Evolutionary conservation across 768 basidiomycete genomes (phyloP).

Genomic region (Lentinula raphanica): DNA sequence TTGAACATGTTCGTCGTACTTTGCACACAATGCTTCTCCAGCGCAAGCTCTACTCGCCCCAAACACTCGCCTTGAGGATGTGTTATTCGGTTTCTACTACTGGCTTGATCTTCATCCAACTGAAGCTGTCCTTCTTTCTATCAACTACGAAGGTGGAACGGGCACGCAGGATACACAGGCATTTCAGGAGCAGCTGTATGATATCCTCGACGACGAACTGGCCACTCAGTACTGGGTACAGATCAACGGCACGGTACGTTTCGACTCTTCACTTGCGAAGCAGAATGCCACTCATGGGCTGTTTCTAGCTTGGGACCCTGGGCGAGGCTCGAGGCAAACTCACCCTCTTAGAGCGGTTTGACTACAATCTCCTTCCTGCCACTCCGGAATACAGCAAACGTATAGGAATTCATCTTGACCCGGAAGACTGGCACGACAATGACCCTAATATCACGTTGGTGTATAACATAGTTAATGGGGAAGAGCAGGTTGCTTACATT

Average conservation of each 20-base stretch:
- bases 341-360: slow-evolving; percentile 44
- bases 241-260: slow-evolving; percentile 33
- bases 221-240: slow-evolving; percentile 45
- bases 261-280: not conserved
- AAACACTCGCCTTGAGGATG: slow-evolving; percentile 42
- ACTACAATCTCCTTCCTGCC: slow-evolving; percentile 34
- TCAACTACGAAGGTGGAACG: slow-evolving; percentile 44
- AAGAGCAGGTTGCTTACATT: slow-evolving; percentile 36
- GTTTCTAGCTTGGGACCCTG: slow-evolving; percentile 40
- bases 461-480: slow-evolving; percentile 29
- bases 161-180: slow-evolving; percentile 38
- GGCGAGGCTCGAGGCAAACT: slow-evolving; percentile 49
- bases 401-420: slow-evolving; percentile 41
- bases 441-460: slow-evolving; percentile 36
- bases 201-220: slow-evolving; percentile 31
- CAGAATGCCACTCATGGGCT: no score
- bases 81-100: slow-evolving; percentile 45
- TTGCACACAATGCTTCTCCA: slow-evolving; percentile 8
- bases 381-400: slow-evolving; percentile 27
- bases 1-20: not conserved
- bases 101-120: slow-evolving; percentile 50
- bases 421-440: slow-evolving; percentile 44
- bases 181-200: slow-evolving; percentile 37
- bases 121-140: slow-evolving; percentile 44
- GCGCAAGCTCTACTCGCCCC: slow-evolving; percentile 38